Conservation (phyloP, 495 filamentous ascomycete species). For the Talaromyces adpressus region DNA sequence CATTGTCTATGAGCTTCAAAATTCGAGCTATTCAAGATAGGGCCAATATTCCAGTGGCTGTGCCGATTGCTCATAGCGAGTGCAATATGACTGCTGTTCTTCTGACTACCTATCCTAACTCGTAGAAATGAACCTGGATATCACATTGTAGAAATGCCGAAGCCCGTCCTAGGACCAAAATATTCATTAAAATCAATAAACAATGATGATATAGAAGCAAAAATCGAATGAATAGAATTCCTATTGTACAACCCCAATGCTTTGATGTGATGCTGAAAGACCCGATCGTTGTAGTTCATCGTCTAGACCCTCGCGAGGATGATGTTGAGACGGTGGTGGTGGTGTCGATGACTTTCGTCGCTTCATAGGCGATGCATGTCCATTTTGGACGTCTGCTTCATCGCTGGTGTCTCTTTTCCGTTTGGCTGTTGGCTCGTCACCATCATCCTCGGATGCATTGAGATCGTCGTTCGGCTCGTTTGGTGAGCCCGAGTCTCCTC, state of each 20-base stretch:
- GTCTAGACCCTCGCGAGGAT: background rate
- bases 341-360: constrained; percentile 32
- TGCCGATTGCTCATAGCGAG: background rate
- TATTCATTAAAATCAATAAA: constrained; percentile 4
- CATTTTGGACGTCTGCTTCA: constrained; percentile 15
- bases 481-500: constrained; percentile 14
- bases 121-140: background rate
- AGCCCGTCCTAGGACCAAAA: background rate
- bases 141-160: background rate
- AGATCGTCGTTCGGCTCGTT: constrained; percentile 29
- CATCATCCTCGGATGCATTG: constrained; percentile 53
- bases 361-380: constrained; percentile 26
- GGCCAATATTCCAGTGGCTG: background rate
- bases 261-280: constrained; percentile 7
- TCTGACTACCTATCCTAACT: background rate
- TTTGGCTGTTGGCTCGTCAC: constrained; percentile 17
- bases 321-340: background rate
- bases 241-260: constrained; percentile 11
- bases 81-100: background rate
- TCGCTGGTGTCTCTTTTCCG: constrained; percentile 45
- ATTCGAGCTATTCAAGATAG: background rate
- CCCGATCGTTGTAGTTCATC: constrained; percentile 4
- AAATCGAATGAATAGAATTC: background rate
- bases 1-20: background rate
- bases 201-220: constrained; percentile 10